These are phyloP conservation scores for Crucihimalaya himalaica DNA, from an alignment of 345 rosid species.

Conservation along the genomic window DNA sequence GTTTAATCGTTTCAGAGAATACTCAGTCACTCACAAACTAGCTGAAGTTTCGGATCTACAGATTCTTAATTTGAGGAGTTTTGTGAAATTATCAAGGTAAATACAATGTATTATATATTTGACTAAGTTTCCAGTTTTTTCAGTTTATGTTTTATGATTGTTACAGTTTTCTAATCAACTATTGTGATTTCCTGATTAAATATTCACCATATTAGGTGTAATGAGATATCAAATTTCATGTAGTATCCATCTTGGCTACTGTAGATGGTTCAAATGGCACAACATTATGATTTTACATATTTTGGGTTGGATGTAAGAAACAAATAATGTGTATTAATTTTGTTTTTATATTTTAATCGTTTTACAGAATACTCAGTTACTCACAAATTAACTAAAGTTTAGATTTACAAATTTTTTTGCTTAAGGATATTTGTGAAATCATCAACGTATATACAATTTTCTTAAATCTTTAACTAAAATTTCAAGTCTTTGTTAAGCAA, in stretches of 20 bases:
- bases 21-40: background rate
- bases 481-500: background rate
- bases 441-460: background rate
- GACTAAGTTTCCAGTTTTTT: background rate
- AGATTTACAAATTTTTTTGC: background rate
- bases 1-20: background rate
- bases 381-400: background rate
- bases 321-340: background rate
- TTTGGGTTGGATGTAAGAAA: background rate
- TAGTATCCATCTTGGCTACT: background rate
- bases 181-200: background rate
- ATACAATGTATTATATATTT: background rate
- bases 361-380: background rate
- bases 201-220: background rate
- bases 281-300: background rate
- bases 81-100: background rate
- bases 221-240: background rate
- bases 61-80: background rate
- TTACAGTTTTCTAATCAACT: background rate
- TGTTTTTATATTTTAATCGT: background rate
- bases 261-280: background rate
- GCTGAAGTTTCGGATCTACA: background rate
- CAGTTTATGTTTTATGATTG: background rate
- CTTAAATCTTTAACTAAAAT: background rate
- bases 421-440: background rate